Evolutionary conservation across 306 rosid species (phyloP), one percentile per base, ranked within the genome.

Genomic region (Astragalus glycyphyllos): DNA sequence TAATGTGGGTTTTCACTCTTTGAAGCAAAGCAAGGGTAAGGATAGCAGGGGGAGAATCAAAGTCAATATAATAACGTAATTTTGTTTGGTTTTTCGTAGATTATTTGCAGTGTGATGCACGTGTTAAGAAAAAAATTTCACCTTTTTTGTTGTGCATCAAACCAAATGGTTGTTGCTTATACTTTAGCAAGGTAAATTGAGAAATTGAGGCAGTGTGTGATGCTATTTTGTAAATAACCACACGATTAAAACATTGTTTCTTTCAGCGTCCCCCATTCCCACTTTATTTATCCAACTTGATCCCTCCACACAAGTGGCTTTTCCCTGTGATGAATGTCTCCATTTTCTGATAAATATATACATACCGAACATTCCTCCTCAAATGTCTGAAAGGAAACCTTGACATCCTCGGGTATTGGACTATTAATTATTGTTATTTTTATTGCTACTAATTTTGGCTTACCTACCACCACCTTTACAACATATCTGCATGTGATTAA

Each of bases 391-490:
- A 74, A 87, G 97, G 85, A 89, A 83, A 77, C 91, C 88, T 51
- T 94, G 99, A 96, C 92, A 82, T 47, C 84, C 95, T 74, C 96
- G 82, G 97, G 99, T 94, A 86, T 73, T 65, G 69, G 50, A 72
- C 62, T 67, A 6, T n/a, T n/a, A n/a, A n/a, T 34, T 45, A 11
- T 47, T 45, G 5, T 78, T n/a, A n/a, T n/a, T n/a, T 10, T 14
- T 38, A 31, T 35, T 58, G 23, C 29, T 69, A 23, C 51, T 63
- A 12, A 11, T 37, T 49, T 58, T 73, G 58, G 54, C 49, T 29
- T 67, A 60, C 51, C 44, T 29, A 31, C n/a, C n/a, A n/a, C 79
- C 61, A 23, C 57, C 65, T 74, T 71, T 65, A 49, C 58, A 54
- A 47, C 54, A 31, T 68, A 62, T 55, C 12, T n/a, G 32, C 17